Evolutionary conservation across 2,329 filamentous ascomycete genomes (phyloP).

Genomic region (Ploettnerulaceae sp.): DNA sequence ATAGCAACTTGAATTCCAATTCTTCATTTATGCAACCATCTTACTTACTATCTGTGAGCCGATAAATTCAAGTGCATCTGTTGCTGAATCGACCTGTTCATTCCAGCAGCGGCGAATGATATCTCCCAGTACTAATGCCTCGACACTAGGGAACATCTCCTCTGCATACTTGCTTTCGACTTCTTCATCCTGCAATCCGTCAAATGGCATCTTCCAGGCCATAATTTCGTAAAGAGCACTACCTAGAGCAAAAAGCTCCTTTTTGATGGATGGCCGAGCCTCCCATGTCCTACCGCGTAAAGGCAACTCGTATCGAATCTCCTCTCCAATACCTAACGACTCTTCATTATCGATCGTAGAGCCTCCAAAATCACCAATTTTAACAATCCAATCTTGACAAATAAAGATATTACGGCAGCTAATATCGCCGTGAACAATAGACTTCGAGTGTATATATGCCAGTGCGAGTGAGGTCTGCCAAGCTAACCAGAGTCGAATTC

Average conservation of each 20-base stretch:
- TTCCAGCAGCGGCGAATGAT: conserved; percentile 10
- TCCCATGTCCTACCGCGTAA: conserved; percentile 1
- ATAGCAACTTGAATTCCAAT: too few relatives aligned
- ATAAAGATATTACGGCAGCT: conserved; percentile 11
- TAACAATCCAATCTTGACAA: conserved; percentile 6
- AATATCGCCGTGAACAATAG: conserved; percentile 9
- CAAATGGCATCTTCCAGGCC: conserved; percentile 14
- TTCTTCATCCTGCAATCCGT: background rate
- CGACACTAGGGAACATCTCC: conserved; percentile 8
- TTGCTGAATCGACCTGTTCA: conserved; percentile 6
- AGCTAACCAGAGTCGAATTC: conserved; percentile 8
- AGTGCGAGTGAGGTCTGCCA: conserved; percentile 1
- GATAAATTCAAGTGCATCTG: too few relatives aligned
- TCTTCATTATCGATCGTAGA: conserved; percentile 4
- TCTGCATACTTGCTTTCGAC: conserved; percentile 10
- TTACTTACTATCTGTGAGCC: too few relatives aligned
- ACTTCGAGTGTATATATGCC: conserved; percentile 8
- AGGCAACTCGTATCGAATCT: conserved; percentile 3
- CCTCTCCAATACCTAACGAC: background rate
- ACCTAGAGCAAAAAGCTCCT: conserved; percentile 10
- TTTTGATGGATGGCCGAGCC: conserved; percentile 10
- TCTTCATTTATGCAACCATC: too few relatives aligned
- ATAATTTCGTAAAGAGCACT: conserved; percentile 16
- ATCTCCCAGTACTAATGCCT: conserved; percentile 7
- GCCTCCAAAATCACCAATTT: conserved; percentile 14